A percentile compares a stretch with the other conserved stretches of the same genome.
Conservation (phyloP, 2,329 filamentous ascomycete species). For the Amphichorda felina region DNA sequence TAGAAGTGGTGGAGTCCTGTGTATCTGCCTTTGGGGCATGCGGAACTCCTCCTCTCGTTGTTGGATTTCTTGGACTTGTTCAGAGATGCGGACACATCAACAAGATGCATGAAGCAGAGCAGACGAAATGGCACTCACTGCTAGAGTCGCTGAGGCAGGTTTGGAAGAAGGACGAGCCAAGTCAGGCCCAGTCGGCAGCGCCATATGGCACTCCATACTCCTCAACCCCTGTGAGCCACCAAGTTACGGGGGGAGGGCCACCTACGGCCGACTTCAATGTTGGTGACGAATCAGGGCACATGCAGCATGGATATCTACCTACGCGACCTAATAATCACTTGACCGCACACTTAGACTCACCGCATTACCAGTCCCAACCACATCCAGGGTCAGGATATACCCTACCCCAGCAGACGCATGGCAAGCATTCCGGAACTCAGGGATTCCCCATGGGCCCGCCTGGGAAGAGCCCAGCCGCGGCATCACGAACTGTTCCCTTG, state of each 20-base stretch:
- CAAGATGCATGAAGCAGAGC: slow-evolving; percentile 20
- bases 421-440: background rate
- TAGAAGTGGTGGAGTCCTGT: slow-evolving; percentile 22
- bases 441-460: background rate
- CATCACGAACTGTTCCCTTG: background rate
- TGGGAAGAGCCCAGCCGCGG: background rate
- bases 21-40: slow-evolving; percentile 17
- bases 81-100: slow-evolving; percentile 15
- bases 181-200: background rate
- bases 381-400: background rate
- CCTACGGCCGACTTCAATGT: background rate
- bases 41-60: slow-evolving; percentile 21
- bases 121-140: slow-evolving; percentile 16
- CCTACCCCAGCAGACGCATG: background rate
- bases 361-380: background rate
- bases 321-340: background rate
- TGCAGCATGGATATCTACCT: background rate
- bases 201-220: background rate
- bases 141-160: slow-evolving; percentile 13
- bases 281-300: background rate
- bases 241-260: background rate
- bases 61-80: slow-evolving; percentile 21
- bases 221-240: background rate
- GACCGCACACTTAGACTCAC: background rate
- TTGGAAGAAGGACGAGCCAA: slow-evolving; percentile 9